Conservation (phyloP, 192 early-diverging fungal species). For the Coemansia sp. region DNA sequence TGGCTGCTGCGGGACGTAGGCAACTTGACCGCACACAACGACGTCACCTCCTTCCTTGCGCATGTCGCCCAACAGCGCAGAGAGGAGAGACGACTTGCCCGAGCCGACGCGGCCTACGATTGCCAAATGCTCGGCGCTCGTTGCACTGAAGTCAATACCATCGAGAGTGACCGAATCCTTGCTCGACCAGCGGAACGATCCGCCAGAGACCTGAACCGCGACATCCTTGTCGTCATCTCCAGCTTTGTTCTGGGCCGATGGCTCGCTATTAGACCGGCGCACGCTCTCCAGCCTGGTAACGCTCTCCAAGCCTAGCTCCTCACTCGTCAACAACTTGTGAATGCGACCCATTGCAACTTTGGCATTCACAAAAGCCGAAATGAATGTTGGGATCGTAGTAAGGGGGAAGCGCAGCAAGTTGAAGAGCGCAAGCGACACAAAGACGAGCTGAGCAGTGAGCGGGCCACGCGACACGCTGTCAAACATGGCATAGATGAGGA, state of each 20-base stretch:
- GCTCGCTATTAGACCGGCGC: background rate
- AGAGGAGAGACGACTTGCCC: conserved; percentile 75
- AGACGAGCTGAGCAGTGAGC: conserved; percentile 71
- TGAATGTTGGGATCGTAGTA: conserved; percentile 77
- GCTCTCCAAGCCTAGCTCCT: conserved; percentile 76
- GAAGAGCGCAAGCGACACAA: conserved; percentile 90
- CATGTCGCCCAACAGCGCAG: conserved; percentile 86
- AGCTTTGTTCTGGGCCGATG: background rate
- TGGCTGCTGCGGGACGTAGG: conserved; percentile 63
- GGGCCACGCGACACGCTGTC: conserved; percentile 55
- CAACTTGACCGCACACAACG: conserved; percentile 61
- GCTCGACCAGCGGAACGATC: conserved; percentile 58
- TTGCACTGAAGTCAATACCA: conserved; percentile 40
- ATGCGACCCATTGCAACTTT: conserved; percentile 84
- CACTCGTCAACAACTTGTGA: conserved; percentile 73
- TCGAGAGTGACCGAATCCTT: conserved; percentile 34
- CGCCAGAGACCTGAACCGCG: conserved; percentile 57
- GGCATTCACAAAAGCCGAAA: conserved; percentile 77
- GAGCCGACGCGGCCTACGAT: conserved; percentile 73
- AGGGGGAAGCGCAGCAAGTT: conserved; percentile 93
- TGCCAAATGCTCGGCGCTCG: conserved; percentile 53
- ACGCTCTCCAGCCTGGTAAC: conserved; percentile 57
- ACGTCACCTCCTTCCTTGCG: conserved; percentile 68
- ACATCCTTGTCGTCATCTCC: background rate
- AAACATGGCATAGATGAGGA: conserved; percentile 73